Evolutionary conservation across 768 basidiomycete species (phyloP).

Genomic region (Boletus speciosus): DNA sequence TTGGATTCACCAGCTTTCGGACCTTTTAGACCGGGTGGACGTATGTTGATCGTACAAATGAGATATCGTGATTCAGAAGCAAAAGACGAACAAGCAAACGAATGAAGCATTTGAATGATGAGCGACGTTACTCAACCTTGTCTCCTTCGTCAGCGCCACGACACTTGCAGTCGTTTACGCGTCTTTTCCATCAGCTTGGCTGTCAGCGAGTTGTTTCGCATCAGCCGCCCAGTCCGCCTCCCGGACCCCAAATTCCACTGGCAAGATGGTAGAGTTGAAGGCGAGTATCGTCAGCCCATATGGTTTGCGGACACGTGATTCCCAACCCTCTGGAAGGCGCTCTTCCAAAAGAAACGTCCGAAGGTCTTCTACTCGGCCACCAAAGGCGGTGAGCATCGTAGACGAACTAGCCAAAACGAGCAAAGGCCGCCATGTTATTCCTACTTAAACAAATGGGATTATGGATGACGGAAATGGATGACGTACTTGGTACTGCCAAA

Average conservation of each 20-base stretch:
- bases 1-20: too few species aligned
- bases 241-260: slow-evolving; percentile 22
- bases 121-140: neutral
- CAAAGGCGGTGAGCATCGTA: slow-evolving; percentile 65
- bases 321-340: slow-evolving; percentile 69
- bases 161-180: neutral
- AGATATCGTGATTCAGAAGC: neutral
- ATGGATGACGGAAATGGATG: neutral
- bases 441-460: too few species aligned
- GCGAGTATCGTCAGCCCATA: slow-evolving; percentile 55
- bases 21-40: too few species aligned
- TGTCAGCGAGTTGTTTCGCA: neutral
- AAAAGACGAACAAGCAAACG: neutral
- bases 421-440: neutral
- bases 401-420: slow-evolving; percentile 45
- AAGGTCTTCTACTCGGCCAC: slow-evolving; percentile 58
- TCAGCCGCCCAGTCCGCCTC: slow-evolving; percentile 21
- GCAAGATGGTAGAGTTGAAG: slow-evolving; percentile 45
- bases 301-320: slow-evolving; percentile 50
- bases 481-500: slow-evolving; percentile 72
- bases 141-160: neutral
- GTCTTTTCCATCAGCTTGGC: too few species aligned
- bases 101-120: neutral
- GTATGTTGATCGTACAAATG: neutral
- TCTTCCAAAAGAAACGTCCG: slow-evolving; percentile 59